Evolutionary conservation across 441 rosid species (phyloP).

Genomic region (Jatropha multifida): DNA sequence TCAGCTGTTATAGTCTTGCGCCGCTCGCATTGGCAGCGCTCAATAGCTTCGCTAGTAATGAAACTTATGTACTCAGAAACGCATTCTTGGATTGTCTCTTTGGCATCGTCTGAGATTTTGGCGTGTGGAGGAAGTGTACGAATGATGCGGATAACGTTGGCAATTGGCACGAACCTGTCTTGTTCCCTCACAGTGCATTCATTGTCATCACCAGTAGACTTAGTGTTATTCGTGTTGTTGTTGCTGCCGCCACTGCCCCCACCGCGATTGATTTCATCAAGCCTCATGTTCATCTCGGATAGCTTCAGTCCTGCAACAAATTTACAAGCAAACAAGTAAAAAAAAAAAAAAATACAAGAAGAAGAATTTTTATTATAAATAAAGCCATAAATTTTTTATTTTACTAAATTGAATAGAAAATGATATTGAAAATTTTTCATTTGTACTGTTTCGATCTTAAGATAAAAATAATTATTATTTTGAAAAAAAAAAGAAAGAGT

Average conservation of each 20-base stretch:
- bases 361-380: too few species aligned
- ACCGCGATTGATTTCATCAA: slow-evolving; percentile 22
- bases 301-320: slow-evolving; percentile 28
- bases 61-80: slow-evolving; percentile 98
- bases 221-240: slow-evolving; percentile 25
- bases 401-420: too few species aligned
- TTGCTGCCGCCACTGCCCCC: slow-evolving; percentile 18
- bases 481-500: not conserved
- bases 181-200: slow-evolving; percentile 61
- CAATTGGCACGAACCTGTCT: slow-evolving; percentile 80
- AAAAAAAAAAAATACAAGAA: not conserved
- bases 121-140: slow-evolving; percentile 69
- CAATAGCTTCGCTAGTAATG: slow-evolving; percentile 94
- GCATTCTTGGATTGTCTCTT: slow-evolving; percentile 96
- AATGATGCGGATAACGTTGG: slow-evolving; percentile 84
- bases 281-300: slow-evolving; percentile 33
- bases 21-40: slow-evolving; percentile 95
- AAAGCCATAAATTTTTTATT: too few species aligned
- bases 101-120: slow-evolving; percentile 93
- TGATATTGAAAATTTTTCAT: too few species aligned
- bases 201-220: slow-evolving; percentile 36
- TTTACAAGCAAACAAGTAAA: not conserved
- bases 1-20: slow-evolving; percentile 96
- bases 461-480: too few species aligned
- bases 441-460: too few species aligned